A percentile compares a stretch with the other conserved stretches of the same genome.
Evolutionary conservation across 2,329 filamentous ascomycete genomes (phyloP).

Genomic region (Colletotrichum chrysophilum): DNA sequence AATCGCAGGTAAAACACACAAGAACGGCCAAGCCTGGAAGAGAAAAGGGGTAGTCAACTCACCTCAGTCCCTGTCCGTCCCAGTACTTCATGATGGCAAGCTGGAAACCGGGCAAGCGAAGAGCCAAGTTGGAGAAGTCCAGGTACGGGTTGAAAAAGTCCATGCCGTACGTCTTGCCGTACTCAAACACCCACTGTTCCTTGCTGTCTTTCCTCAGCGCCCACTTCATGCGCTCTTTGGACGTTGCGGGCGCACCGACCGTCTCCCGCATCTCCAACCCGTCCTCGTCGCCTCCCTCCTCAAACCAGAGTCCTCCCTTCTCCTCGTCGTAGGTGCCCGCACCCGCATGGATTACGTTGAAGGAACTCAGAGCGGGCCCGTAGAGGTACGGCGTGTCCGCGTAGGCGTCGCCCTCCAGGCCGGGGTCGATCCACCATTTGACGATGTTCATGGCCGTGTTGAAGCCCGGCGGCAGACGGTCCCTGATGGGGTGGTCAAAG

Average conservation of each 20-base stretch:
- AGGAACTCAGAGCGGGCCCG: constrained; percentile 79
- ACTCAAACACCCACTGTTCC: constrained; percentile 59
- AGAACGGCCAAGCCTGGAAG: not conserved
- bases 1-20: constrained; percentile 1
- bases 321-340: constrained; percentile 49
- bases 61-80: constrained; percentile 81
- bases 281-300: constrained; percentile 69
- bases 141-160: constrained; percentile 92
- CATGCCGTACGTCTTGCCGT: constrained; percentile 55
- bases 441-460: constrained; percentile 84
- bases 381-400: constrained; percentile 87
- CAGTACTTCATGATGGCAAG: constrained; percentile 78
- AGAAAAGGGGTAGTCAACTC: constrained; percentile 36
- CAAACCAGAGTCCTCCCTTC: constrained; percentile 61
- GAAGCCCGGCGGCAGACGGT: constrained; percentile 86
- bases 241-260: constrained; percentile 56
- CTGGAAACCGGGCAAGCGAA: constrained; percentile 75
- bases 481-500: constrained; percentile 89
- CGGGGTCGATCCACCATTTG: constrained; percentile 90
- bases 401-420: constrained; percentile 87
- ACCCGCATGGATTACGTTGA: constrained; percentile 78
- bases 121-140: constrained; percentile 77
- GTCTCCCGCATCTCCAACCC: constrained; percentile 51
- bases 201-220: constrained; percentile 55
- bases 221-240: constrained; percentile 64